Evolutionary conservation across 1,284 basidiomycete genomes (phyloP).

Genomic region (Exobasidium rhododendri): DNA sequence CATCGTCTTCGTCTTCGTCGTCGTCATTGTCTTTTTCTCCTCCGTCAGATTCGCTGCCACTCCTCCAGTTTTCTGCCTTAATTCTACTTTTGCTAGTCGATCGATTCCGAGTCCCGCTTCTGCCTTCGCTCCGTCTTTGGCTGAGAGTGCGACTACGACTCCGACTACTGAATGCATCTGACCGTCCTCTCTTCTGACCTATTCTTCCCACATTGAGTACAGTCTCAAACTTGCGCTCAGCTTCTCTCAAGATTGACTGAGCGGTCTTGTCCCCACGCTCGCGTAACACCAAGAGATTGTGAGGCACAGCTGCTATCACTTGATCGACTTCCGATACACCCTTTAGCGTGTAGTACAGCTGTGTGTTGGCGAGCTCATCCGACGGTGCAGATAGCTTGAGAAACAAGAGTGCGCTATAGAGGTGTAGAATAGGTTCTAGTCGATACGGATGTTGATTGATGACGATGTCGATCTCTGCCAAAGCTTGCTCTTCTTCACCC

Average conservation of each 20-base stretch:
- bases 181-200: neutral
- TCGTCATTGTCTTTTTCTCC: slow-evolving; percentile 3
- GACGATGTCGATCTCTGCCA: slow-evolving; percentile 7
- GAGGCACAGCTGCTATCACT: neutral
- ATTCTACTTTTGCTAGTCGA: neutral
- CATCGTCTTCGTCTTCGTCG: neutral
- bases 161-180: neutral
- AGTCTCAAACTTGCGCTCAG: slow-evolving; percentile 1
- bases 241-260: neutral
- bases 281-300: neutral
- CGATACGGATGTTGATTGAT: slow-evolving; percentile 4
- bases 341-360: neutral
- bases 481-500: slow-evolving; percentile 1
- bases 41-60: neutral
- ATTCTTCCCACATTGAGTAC: neutral
- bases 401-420: slow-evolving; percentile 8
- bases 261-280: neutral
- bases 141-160: slow-evolving; percentile 8
- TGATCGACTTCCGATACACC: neutral
- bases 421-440: slow-evolving; percentile 4
- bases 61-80: neutral
- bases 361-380: neutral
- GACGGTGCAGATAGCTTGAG: neutral
- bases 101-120: slow-evolving; percentile 6
- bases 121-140: neutral